phyloP scores from a whole-genome alignment of 2,329 filamentous ascomycete species.

The Sporothrix brunneoviolacea region DNA sequence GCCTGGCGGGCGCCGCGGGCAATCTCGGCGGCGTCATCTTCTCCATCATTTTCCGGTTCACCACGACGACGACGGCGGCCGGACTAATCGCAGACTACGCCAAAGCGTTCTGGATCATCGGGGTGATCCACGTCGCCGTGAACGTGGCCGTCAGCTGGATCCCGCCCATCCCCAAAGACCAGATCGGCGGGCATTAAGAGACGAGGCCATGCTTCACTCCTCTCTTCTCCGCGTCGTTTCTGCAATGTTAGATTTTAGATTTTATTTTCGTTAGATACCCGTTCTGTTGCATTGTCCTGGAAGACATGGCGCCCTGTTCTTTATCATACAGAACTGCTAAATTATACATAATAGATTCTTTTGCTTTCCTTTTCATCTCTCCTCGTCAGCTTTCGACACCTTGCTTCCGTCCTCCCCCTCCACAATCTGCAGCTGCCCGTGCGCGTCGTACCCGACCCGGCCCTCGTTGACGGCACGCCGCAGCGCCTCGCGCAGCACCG shows the following conservation, averaged over 20 bases:
- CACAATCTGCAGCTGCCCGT: slow-evolving; percentile 33
- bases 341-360: no score
- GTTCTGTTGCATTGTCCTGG: no score
- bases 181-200: slow-evolving; percentile 39
- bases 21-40: slow-evolving; percentile 84
- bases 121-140: slow-evolving; percentile 63
- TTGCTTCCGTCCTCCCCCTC: no score
- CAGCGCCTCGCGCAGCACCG: slow-evolving; percentile 46
- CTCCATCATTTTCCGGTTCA: slow-evolving; percentile 73
- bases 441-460: slow-evolving; percentile 49
- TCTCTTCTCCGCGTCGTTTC: not conserved
- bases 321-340: no score
- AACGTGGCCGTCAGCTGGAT: slow-evolving; percentile 58
- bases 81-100: slow-evolving; percentile 48
- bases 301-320: no score
- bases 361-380: no score
- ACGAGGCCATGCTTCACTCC: not conserved
- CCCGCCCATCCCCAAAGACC: slow-evolving; percentile 47
- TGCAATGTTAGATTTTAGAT: not conserved
- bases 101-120: slow-evolving; percentile 74
- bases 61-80: slow-evolving; percentile 39
- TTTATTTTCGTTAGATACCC: no score
- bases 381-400: no score
- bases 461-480: slow-evolving; percentile 50
- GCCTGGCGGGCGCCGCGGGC: slow-evolving; percentile 69